A percentile compares a stretch with the other conserved stretches of the same genome.
Evolutionary conservation across 2,329 filamentous ascomycete genomes (phyloP).

Genomic region (Ophiostoma pallidulum): DNA sequence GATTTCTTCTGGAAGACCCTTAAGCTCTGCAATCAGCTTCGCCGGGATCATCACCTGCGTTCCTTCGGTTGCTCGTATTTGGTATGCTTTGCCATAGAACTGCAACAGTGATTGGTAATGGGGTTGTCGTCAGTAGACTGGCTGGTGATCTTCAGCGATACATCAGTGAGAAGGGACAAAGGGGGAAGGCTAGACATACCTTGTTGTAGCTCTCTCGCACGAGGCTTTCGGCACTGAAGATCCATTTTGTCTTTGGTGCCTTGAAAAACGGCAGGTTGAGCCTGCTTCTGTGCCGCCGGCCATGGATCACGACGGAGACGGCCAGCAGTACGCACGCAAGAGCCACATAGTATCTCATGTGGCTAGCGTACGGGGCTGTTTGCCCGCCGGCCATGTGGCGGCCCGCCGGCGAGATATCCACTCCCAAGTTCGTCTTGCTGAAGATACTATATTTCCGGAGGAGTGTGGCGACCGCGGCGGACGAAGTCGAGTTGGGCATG

Average conservation of each 20-base stretch:
- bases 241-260: conserved; percentile 40
- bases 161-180: no score
- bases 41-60: conserved; percentile 38
- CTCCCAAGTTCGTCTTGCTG: conserved; percentile 16
- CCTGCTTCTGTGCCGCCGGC: conserved; percentile 22
- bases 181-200: conserved; percentile 20
- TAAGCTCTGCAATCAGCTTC: conserved; percentile 36
- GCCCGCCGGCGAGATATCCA: conserved; percentile 20
- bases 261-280: conserved; percentile 36
- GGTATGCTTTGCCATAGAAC: conserved; percentile 41
- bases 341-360: conserved; percentile 33
- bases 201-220: conserved; percentile 41
- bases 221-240: conserved; percentile 39
- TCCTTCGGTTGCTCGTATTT: conserved; percentile 43
- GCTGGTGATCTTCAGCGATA: no score
- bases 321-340: conserved; percentile 28
- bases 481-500: conserved; percentile 19
- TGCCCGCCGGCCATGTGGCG: conserved; percentile 21
- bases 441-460: conserved; percentile 16
- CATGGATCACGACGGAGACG: conserved; percentile 30
- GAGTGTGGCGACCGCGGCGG: conserved; percentile 12
- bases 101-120: conserved; percentile 20
- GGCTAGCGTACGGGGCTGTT: conserved; percentile 18
- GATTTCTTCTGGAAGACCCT: conserved; percentile 38
- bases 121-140: no score